phyloP scores from a whole-genome alignment of 306 rosid species.

The Psophocarpus tetragonolobus region DNA sequence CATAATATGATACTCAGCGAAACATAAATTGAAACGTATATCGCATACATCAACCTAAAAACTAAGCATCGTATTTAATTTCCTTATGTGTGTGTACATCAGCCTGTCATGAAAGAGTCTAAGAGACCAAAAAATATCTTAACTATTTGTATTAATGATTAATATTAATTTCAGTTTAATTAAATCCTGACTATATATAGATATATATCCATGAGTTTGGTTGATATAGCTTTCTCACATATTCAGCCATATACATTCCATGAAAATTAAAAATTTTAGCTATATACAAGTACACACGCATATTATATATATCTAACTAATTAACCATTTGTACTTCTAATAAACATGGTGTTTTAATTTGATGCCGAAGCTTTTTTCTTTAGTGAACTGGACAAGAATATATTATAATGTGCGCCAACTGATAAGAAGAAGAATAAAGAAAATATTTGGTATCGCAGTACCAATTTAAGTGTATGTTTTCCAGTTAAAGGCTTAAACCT shows the following conservation, averaged over 20 bases:
- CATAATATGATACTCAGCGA: background rate
- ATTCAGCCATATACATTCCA: too few species aligned
- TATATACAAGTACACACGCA: background rate
- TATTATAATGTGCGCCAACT: conserved; percentile 31
- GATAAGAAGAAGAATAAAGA: background rate
- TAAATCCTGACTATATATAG: background rate
- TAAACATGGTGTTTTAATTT: conserved; percentile 13
- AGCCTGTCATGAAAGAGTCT: background rate
- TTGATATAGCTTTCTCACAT: background rate
- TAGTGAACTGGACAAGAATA: background rate
- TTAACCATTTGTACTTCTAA: conserved; percentile 30
- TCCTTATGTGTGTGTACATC: background rate
- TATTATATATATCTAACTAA: background rate
- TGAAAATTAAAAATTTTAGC: too few species aligned
- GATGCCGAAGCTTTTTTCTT: conserved; percentile 14
- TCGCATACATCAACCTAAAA: background rate
- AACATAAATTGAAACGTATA: background rate
- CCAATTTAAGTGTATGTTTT: conserved; percentile 1
- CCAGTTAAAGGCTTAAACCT: conserved; percentile 29
- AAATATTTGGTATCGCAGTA: conserved; percentile 26
- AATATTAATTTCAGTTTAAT: background rate
- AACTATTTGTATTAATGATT: background rate
- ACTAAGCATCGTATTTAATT: background rate
- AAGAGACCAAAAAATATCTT: background rate
- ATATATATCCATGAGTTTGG: background rate